Evolutionary conservation across 2,329 filamentous ascomycete species (phyloP), one percentile per base, ranked within the genome.

Genomic region (Verticillium klebahnii): DNA sequence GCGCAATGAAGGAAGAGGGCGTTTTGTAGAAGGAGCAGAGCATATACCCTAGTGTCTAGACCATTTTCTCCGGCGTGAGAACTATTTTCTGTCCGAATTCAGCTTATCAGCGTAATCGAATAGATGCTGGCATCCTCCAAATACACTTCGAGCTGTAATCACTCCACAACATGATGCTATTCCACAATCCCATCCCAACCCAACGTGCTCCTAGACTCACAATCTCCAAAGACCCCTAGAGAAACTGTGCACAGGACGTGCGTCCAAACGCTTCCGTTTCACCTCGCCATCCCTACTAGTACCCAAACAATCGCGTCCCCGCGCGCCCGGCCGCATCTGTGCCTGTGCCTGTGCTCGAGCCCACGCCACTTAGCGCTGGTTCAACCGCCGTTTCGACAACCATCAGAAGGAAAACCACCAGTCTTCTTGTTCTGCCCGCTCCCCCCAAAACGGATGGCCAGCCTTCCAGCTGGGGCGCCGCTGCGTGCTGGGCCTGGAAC

Each of bases 1-100:
- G 63, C 9, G 62, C 66, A 8, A 62, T 67, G 57, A 34, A 50
- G 29, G 62, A 62, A 36, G 62, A 64, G 39, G 62, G 62, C 15
- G 19, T 62, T 15, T 23, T 65, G 62, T 45, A 58, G 32, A 40
- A 25, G 57, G 67, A 72, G 45, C 29, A 36, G 12, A 54, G 17
- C 25, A 45, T 54, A 57, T 57, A 57, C 50, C 60, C 29, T 61
- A 40, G 56, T 32, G 57, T 59, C 19, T 23, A 54, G 58, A 58
- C n/a, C 15, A 31, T 54, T 32, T 57, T 31, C 57, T 58, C 37
- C 32, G 36, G 37, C 45, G 58, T 61, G 60, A 56, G 56, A 39
- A 59, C 45, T 54, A 57, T 52, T 56, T 57, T n/a, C 29, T 29
- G 4, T 29, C 29, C 23, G 25, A 29, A 34, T 34, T 37, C 52